Conservation (phyloP, 371 early-diverging fungal genomes). For the Mucor piriformis region DNA sequence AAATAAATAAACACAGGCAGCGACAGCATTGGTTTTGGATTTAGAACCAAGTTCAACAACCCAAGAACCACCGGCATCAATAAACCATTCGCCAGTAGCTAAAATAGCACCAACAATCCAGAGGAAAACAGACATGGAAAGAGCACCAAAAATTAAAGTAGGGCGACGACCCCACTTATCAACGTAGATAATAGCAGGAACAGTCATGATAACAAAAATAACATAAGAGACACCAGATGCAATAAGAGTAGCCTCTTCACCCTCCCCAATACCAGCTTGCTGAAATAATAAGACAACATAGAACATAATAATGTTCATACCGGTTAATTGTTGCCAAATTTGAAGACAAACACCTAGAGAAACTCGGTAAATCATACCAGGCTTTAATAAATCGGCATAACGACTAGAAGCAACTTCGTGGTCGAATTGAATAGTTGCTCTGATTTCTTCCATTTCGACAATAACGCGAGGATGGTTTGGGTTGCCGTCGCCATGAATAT, state of each 20-base stretch:
- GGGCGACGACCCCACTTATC: constrained; percentile 75
- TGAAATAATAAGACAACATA: constrained; percentile 47
- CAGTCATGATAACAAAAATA: constrained; percentile 61
- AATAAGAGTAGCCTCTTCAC: constrained; percentile 37
- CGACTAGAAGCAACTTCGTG: constrained; percentile 53
- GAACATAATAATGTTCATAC: constrained; percentile 68
- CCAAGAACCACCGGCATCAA: constrained; percentile 26
- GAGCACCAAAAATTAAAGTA: constrained; percentile 58
- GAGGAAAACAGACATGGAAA: constrained; percentile 39
- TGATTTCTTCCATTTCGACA: constrained; percentile 70
- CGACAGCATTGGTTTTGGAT: constrained; percentile 36
- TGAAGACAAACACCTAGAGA: constrained; percentile 75
- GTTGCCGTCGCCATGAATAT: constrained; percentile 46
- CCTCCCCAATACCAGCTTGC: constrained; percentile 46
- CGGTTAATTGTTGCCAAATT: constrained; percentile 75
- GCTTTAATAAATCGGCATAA: constrained; percentile 23
- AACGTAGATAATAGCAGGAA: constrained; percentile 78
- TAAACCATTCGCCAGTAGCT: constrained; percentile 50
- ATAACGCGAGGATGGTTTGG: constrained; percentile 40
- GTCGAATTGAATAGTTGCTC: constrained; percentile 72
- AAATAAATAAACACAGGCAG: constrained; percentile 70
- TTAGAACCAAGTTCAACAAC: not conserved
- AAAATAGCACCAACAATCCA: constrained; percentile 51
- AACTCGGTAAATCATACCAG: constrained; percentile 64
- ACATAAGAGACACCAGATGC: constrained; percentile 46